Conservation (phyloP, 176 grass and related monocot species). For the Oryza brachyantha region DNA sequence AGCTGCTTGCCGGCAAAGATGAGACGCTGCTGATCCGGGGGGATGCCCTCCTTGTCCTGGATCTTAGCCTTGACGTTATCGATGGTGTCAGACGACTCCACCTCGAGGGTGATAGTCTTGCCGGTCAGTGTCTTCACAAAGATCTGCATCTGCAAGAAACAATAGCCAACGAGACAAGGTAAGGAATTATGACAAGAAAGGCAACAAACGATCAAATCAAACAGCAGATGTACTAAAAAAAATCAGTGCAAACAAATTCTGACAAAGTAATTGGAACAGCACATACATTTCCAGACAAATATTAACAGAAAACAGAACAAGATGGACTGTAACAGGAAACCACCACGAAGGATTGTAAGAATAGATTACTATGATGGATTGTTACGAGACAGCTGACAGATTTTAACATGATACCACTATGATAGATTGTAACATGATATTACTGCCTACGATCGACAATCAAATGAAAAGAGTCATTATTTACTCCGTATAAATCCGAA, state of each 20-base stretch:
- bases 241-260: not conserved
- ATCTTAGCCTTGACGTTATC: constrained; percentile 42
- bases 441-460: not conserved
- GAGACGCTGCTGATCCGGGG: constrained; percentile 89
- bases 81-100: constrained; percentile 41
- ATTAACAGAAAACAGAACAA: too few relatives aligned
- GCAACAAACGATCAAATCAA: not conserved
- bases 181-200: not conserved
- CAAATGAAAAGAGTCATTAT: not conserved
- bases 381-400: too few relatives aligned
- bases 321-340: not conserved
- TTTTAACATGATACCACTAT: not conserved
- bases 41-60: constrained; percentile 76
- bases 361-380: too few relatives aligned
- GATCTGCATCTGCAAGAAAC: constrained; percentile 3
- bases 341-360: not conserved
- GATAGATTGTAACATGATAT: too few relatives aligned
- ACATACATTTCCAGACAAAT: not conserved
- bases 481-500: not conserved
- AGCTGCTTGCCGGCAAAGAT: constrained; percentile 97
- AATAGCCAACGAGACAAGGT: not conserved
- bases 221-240: not conserved
- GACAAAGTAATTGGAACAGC: not conserved
- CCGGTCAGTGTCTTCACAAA: constrained; percentile 22
- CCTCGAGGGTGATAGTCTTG: constrained; percentile 60